Base-by-base conservation (phyloP, 1,284 basidiomycete species). In the Cryptococcus neoformans region DNA sequence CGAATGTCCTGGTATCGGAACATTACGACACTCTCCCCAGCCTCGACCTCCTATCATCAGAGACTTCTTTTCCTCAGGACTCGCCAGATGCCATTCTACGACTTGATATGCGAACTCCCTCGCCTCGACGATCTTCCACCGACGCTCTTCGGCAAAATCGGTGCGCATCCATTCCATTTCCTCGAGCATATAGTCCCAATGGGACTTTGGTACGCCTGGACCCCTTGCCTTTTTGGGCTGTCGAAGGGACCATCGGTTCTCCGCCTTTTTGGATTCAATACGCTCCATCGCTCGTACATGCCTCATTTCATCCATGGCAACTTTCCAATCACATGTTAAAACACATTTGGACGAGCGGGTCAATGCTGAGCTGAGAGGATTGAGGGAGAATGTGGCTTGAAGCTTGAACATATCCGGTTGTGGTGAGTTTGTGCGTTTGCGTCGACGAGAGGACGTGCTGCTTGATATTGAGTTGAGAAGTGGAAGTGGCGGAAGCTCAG, bases 141-240 rank as follows among this genome's bases (percentile, higher is more conserved):
- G 84, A 51, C 90, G 82, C 72, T 99, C 96, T 76, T 99, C 93
- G 7, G 89, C 85, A 67, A 93, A 98, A 70, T 99, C 96, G 12
- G 85, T 85, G 49, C 93, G 89, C 83, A 99, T 87, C 96, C 95
- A 99, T 83, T 89, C 91, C 92, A 98, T 92, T 78, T 99, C 96
- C 60, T 99, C 96, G 72, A 99, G 79, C 36, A 99, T 80, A 75
- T 93, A 90, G 75, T 99, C 96, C 91, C 92, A 95, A 67, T 98
- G 93, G 0, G 88, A 85, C 76, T 98, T 98, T 5, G 82, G 80
- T 39, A 90, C 76, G 1, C 86, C 84, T 7, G 92, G 91, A 7
- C 86, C 88, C 54, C 90, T 83, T 67, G 94, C 90, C 76, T 95
- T 96, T 79, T 96, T 97, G 1, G 92, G 91, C 69, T 99, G 96